These are phyloP conservation scores for Pleurotus djamor DNA, from an alignment of 768 basidiomycete genomes.

Conservation along the genomic window DNA sequence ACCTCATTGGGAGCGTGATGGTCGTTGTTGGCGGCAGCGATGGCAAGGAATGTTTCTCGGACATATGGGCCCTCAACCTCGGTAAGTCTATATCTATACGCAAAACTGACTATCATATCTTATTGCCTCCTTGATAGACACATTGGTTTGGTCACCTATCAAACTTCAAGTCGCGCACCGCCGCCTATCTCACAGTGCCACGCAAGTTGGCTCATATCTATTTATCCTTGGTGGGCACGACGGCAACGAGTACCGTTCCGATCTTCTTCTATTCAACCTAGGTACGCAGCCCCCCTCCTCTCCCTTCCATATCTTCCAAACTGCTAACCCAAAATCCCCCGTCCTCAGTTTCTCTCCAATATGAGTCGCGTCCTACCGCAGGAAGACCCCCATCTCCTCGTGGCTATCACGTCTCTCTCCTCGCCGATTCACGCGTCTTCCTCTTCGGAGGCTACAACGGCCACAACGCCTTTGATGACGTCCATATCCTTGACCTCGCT, in stretches of 20 bases:
- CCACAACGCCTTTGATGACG: constrained; percentile 79
- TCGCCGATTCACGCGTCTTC: constrained; percentile 84
- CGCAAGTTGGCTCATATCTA: constrained; percentile 89
- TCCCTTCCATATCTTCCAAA: background rate
- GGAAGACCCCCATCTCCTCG: constrained; percentile 72
- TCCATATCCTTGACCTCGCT: constrained; percentile 82
- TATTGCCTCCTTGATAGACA: constrained; percentile 25
- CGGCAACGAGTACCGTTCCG: constrained; percentile 66
- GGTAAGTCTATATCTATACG: constrained; percentile 44
- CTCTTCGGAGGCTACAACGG: constrained; percentile 91
- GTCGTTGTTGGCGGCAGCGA: constrained; percentile 91
- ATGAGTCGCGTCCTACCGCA: constrained; percentile 66
- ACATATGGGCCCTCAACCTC: constrained; percentile 85
- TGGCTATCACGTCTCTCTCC: constrained; percentile 81
- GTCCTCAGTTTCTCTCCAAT: constrained; percentile 73
- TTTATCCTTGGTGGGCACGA: constrained; percentile 92
- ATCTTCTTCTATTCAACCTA: constrained; percentile 84
- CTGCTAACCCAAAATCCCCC: background rate
- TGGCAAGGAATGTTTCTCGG: constrained; percentile 83
- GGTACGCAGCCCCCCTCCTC: constrained; percentile 42
- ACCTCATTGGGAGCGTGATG: constrained; percentile 83
- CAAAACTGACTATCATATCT: background rate
- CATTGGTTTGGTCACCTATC: constrained; percentile 43
- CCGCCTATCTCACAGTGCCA: constrained; percentile 82
- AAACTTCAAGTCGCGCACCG: constrained; percentile 31